phyloP scores from a whole-genome alignment of 768 basidiomycete species.

The Suillus subaureus region DNA sequence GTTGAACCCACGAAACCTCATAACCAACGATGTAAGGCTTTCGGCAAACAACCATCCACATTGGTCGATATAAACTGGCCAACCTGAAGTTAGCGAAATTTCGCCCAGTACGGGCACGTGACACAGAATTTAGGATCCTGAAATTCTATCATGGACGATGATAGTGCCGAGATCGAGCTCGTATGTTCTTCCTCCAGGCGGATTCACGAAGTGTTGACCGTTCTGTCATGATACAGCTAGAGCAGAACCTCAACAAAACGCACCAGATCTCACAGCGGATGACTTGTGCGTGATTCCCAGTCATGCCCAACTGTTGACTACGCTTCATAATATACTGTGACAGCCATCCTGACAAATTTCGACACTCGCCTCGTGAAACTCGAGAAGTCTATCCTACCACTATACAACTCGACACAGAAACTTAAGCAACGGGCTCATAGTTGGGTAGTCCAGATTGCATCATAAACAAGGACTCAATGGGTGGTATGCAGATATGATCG shows the following conservation, averaged over 20 bases:
- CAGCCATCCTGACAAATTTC: conserved; percentile 83
- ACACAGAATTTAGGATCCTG: not conserved
- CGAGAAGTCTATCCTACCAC: conserved; percentile 82
- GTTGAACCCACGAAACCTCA: too few relatives aligned
- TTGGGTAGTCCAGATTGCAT: conserved; percentile 37
- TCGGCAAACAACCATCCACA: conserved; percentile 2
- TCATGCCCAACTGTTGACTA: not conserved
- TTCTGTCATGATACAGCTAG: conserved; percentile 49
- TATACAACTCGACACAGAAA: conserved; percentile 79
- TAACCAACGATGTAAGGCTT: not conserved
- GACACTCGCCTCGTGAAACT: conserved; percentile 80
- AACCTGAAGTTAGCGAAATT: not conserved
- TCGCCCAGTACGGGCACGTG: not conserved
- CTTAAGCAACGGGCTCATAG: conserved; percentile 73
- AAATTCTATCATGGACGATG: conserved; percentile 47
- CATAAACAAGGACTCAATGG: not conserved
- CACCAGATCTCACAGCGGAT: conserved; percentile 83
- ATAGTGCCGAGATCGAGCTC: conserved; percentile 76
- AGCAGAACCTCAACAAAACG: conserved; percentile 88
- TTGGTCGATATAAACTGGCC: not conserved
- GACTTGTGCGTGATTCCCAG: conserved; percentile 58
- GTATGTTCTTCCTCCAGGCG: conserved; percentile 35
- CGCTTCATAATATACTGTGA: conserved; percentile 28
- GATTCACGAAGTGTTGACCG: not conserved
- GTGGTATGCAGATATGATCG: conserved; percentile 65